Base-by-base conservation (phyloP, 169 alveolate species). In the Miamiensis avidus region DNA sequence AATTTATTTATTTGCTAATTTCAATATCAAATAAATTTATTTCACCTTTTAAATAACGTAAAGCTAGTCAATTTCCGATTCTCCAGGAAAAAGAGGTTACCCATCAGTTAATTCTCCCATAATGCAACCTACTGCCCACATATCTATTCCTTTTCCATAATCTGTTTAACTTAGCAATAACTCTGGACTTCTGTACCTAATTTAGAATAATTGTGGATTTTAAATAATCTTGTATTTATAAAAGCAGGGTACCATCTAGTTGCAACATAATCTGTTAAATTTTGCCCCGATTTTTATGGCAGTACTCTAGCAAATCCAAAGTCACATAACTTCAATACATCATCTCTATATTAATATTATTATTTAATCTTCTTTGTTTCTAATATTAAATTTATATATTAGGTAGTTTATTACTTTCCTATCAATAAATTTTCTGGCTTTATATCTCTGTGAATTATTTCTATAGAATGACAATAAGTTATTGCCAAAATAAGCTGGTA, bases 61-160 rank as follows among this genome's bases (percentile, higher is more conserved):
- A 16, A 96, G 86, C 82, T 96, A 95, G 81, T 96, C 98, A n/a
- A 96, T 92, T 85, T 96, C 98, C 79, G 93, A 93, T 87, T 97
- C 98, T 0, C 99, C 99, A 1, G 99, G 98, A 89, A 98, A 98
- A 29, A 98, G 94, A 16, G 99, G 99, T 75, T 97, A 95, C 25
- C 99, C 99, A 87, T 98, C 99, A 4, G 95, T 95, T 76, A 97
- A 89, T 86, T 98, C 99, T 28, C 98, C 98, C 99, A 97, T 95
- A 27, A 96, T 96, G 86, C 99, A 96, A 1, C 98, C 98, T 83
- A 96, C 91, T n/a, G 99, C 98, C 98, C 99, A 97, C 83, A 96
- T 91, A 89, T 97, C 99, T 0, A 97, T 97, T 89, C 91, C 97
- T 81, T 91, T 89, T 1, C 97, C 97, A 86, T 97, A 97, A 64